Conservation (phyloP, 345 rosid species). For the Eucalyptus leucophloia region DNA sequence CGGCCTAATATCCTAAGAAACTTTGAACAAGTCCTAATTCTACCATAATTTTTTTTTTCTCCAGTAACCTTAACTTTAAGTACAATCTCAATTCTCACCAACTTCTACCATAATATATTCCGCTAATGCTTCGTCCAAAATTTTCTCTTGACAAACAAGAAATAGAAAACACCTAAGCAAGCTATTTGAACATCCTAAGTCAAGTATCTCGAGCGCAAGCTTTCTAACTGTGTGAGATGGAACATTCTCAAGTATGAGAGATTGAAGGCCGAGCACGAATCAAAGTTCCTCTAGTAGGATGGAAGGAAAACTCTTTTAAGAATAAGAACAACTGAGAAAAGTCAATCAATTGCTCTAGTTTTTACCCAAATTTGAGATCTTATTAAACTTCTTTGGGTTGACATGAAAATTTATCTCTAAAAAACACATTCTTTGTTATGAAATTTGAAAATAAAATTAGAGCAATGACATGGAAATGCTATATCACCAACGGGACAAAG, state of each 20-base stretch:
- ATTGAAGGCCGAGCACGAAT: fast-evolving
- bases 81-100: not conserved
- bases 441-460: not conserved
- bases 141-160: not conserved
- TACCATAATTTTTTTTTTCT: too few species aligned
- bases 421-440: not conserved
- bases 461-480: not conserved
- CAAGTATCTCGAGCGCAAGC: fast-evolving
- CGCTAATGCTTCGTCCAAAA: fast-evolving
- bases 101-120: fast-evolving
- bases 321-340: not conserved
- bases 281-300: fast-evolving
- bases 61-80: not conserved
- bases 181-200: not conserved
- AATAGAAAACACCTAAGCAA: not conserved
- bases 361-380: too few species aligned
- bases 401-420: not conserved
- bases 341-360: not conserved
- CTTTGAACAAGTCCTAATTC: not conserved
- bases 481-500: fast-evolving
- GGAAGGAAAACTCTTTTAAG: not conserved
- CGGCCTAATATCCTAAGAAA: not conserved
- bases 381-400: too few species aligned
- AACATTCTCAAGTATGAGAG: not conserved
- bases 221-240: fast-evolving